Evolutionary conservation across 305 asterid species (phyloP).

Genomic region (Plantago rigida): DNA sequence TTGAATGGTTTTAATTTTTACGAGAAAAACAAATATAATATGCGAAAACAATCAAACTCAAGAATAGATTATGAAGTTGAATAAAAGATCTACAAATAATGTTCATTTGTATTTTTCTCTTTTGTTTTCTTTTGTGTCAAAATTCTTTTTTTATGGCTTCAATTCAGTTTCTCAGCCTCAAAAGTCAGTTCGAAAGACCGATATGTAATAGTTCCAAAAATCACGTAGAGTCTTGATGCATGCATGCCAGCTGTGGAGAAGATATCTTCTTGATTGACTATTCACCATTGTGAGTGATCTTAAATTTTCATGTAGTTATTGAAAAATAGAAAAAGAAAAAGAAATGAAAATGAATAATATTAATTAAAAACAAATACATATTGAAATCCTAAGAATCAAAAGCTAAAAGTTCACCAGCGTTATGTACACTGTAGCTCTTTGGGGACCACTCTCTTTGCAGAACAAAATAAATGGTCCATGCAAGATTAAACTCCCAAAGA

Average conservation of each 20-base stretch:
- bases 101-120: constrained; percentile 7
- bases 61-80: neutral
- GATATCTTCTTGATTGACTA: neutral
- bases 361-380: neutral
- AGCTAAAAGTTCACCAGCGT: neutral
- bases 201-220: constrained; percentile 2
- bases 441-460: constrained; percentile 38
- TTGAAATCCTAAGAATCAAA: constrained; percentile 2
- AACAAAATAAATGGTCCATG: constrained; percentile 24
- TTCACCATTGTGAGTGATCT: constrained; percentile 12
- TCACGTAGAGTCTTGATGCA: constrained; percentile 22
- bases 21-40: neutral
- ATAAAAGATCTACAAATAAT: neutral
- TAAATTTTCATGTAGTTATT: neutral
- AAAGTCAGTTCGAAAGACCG: neutral
- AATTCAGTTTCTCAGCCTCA: neutral
- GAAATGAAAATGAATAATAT: too few relatives aligned
- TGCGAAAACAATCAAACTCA: constrained; percentile 1
- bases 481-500: neutral
- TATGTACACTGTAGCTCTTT: constrained; percentile 11
- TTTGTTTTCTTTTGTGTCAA: neutral
- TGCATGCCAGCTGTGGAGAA: constrained; percentile 29
- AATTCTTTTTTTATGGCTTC: neutral
- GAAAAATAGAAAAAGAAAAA: too few relatives aligned
- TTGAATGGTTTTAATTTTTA: neutral